phyloP scores from a whole-genome alignment of 169 alveolate species.

The Eimeria praecox region DNA sequence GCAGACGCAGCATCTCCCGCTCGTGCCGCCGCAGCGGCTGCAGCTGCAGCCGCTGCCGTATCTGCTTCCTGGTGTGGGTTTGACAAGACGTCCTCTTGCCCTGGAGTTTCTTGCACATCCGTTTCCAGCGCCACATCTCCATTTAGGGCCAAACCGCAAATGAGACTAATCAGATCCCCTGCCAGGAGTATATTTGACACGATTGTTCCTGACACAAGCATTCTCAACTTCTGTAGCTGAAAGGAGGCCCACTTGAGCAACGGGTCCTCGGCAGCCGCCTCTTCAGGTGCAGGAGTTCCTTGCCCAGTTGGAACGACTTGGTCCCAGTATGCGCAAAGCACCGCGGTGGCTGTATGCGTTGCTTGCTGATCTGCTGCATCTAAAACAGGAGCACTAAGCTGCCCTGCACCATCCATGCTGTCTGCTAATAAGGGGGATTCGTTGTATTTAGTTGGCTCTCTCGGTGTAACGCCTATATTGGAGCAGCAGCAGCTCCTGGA shows the following conservation, averaged over 20 bases:
- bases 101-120: neutral
- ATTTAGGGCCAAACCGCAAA: conserved; percentile 67
- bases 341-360: conserved; percentile 29
- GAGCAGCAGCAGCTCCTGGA: conserved; percentile 53
- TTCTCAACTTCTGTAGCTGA: conserved; percentile 71
- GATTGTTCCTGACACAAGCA: conserved; percentile 64
- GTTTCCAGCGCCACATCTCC: conserved; percentile 25
- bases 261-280: neutral
- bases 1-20: conserved; percentile 16
- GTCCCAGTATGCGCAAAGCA: conserved; percentile 62
- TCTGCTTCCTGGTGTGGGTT: conserved; percentile 49
- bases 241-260: conserved; percentile 65
- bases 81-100: neutral
- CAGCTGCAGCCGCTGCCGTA: conserved; percentile 71
- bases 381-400: neutral
- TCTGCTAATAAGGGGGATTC: neutral
- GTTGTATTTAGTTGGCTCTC: neutral
- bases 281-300: conserved; percentile 1
- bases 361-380: neutral
- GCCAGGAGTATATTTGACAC: conserved; percentile 58
- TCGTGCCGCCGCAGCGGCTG: conserved; percentile 43
- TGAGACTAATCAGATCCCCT: conserved; percentile 51
- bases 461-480: neutral
- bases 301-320: neutral
- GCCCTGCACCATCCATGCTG: neutral